These are phyloP conservation scores for Sarcodon sp. DNA, from an alignment of 768 basidiomycete species.

Conservation along the genomic window DNA sequence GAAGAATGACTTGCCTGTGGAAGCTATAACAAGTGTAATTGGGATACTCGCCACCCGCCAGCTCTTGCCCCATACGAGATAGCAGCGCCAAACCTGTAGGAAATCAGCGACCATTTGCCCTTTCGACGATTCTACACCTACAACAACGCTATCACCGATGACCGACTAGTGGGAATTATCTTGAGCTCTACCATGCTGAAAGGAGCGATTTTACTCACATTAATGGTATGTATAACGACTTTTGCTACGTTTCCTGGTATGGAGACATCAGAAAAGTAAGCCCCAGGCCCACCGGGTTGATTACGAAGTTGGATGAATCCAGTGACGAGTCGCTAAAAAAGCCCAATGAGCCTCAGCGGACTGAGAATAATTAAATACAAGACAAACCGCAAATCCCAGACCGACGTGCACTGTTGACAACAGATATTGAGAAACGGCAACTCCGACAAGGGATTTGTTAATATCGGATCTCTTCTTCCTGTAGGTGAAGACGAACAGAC, in stretches of 20 bases:
- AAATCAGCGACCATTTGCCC: not conserved
- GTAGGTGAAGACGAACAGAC: constrained; percentile 14
- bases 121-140: constrained; percentile 4
- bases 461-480: constrained; percentile 11
- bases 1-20: constrained; percentile 12
- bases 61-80: constrained; percentile 19
- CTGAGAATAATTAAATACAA: not conserved
- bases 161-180: constrained; percentile 10
- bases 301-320: constrained; percentile 19
- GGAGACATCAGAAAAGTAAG: constrained; percentile 20
- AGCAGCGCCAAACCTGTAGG: constrained; percentile 19
- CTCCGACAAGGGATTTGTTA: constrained; percentile 12
- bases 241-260: constrained; percentile 23
- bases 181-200: not conserved
- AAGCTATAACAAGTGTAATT: constrained; percentile 16
- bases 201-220: constrained; percentile 7
- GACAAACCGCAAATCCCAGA: constrained; percentile 13
- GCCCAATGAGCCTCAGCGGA: not conserved
- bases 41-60: constrained; percentile 18
- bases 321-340: constrained; percentile 17
- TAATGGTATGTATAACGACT: constrained; percentile 20
- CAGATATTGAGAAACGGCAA: constrained; percentile 17
- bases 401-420: constrained; percentile 22
- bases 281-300: constrained; percentile 16
- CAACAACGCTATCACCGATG: constrained; percentile 20